Percentiles rank a stretch among this genome's conserved stretches.
These are phyloP conservation scores for Capsicum baccatum DNA, from an alignment of 257 asterid genomes.

Conservation along the genomic window DNA sequence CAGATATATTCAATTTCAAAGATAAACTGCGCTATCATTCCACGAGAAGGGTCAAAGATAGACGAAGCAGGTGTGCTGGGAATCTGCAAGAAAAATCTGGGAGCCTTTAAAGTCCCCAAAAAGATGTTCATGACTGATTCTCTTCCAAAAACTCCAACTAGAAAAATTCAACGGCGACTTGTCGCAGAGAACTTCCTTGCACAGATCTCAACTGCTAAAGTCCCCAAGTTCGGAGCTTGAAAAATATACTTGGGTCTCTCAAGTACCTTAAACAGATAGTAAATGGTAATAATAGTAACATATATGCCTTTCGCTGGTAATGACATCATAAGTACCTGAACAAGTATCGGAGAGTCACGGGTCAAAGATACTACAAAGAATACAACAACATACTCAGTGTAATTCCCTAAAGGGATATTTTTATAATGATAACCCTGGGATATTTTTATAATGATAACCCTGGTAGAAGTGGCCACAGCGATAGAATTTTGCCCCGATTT, in stretches of 20 bases:
- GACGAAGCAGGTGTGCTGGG: constrained; percentile 67
- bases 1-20: constrained; percentile 31
- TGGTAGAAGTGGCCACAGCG: not conserved
- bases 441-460: too few species aligned
- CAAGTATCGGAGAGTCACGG: not conserved
- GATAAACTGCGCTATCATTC: constrained; percentile 98
- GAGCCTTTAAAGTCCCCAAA: constrained; percentile 95
- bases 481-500: not conserved
- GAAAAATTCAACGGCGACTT: constrained; percentile 82
- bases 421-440: too few species aligned
- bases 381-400: too few species aligned
- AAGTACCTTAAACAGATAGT: not conserved
- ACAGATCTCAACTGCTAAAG: constrained; percentile 78
- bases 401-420: too few species aligned
- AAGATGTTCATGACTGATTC: constrained; percentile 83
- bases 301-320: not conserved
- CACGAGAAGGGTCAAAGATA: constrained; percentile 67
- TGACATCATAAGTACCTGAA: not conserved
- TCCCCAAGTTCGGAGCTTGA: constrained; percentile 85
- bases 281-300: not conserved
- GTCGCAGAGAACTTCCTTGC: constrained; percentile 92
- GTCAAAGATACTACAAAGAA: too few species aligned
- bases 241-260: constrained; percentile 2
- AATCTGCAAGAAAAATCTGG: constrained; percentile 85
- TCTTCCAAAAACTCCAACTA: constrained; percentile 87